Evolutionary conservation across 2,329 filamentous ascomycete genomes (phyloP), one percentile per base, ranked within the genome.

Genomic region (Ophiognomonia clavigignenti-juglandacearum): DNA sequence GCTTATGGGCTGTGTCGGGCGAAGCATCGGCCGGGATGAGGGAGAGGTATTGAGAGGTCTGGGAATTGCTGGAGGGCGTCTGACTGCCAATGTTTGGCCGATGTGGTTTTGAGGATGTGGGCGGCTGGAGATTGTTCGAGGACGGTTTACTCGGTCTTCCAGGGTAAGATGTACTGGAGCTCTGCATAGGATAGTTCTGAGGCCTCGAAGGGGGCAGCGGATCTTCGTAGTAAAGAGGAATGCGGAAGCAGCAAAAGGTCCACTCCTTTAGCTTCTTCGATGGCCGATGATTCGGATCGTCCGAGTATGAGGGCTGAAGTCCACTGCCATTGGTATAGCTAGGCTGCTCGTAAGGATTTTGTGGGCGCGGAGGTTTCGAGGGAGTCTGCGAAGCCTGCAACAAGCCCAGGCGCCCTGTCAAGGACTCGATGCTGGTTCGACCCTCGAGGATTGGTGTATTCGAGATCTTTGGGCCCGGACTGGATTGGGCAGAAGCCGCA

Each of bases 401-500:
- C 18, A 93, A 70, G 3, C 89, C 88, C 4, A 96, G 70, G 37
- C 87, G 75, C 54, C 89, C 88, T 35, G 90, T 82, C 48, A 97
- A 70, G 0, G 90, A 95, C 64, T 98, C 93, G 47, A 97, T 77
- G 58, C 91, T 96, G 27, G 82, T 85, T 43, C 87, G 75, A 48
- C 79, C 73, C 56, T 83, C 77, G 45, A 84, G 65, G 4, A 83
- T 78, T 6, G 80, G 74, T 4, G 76, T 70, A 16, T 70, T 61
- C 35, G 62, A 64, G 48, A 59, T 58, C 35, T 64, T 63, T 4
- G 69, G 71, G 2, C 71, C 71, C 2, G 72, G 69, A 51, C 67
- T 74, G 16, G 72, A 73, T 37, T 63, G 64, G 2, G 72, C 63
- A 8, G 74, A 72, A 48, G 64, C 59, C 55, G 63, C 61, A 47